Conservation (phyloP, 768 basidiomycete genomes). For the Pulveroboletus frians region DNA sequence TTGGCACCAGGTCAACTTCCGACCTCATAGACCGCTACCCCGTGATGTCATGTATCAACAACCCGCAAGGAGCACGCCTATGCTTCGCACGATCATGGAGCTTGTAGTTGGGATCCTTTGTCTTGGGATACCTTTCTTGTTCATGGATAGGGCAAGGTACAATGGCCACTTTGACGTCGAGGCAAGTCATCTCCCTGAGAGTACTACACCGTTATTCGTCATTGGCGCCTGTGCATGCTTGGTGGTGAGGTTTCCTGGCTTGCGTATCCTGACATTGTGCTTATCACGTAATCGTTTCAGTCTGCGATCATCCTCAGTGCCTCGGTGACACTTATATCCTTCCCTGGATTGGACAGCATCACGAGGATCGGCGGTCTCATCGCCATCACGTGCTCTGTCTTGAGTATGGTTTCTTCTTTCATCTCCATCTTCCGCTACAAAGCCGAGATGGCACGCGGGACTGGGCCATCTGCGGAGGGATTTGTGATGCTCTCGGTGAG, state of each 20-base stretch:
- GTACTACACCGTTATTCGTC: constrained; percentile 54
- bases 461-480: constrained; percentile 44
- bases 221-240: constrained; percentile 62
- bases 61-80: constrained; percentile 28
- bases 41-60: constrained; percentile 38
- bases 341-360: constrained; percentile 66
- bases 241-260: constrained; percentile 42
- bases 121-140: constrained; percentile 76
- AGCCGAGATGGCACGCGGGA: constrained; percentile 52
- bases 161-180: constrained; percentile 56
- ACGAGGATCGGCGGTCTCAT: constrained; percentile 62
- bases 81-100: constrained; percentile 51
- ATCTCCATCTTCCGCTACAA: constrained; percentile 69
- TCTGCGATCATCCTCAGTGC: constrained; percentile 78
- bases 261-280: neutral
- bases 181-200: constrained; percentile 39
- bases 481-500: constrained; percentile 52
- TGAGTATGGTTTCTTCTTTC: constrained; percentile 65
- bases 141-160: constrained; percentile 47
- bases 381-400: constrained; percentile 62
- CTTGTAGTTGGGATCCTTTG: constrained; percentile 59
- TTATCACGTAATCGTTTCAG: constrained; percentile 33
- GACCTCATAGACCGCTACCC: constrained; percentile 63
- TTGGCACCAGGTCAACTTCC: constrained; percentile 69
- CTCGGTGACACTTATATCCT: constrained; percentile 74